These are phyloP conservation scores for Penicillium bovifimosum DNA, from an alignment of 495 filamentous ascomycete genomes.

Conservation along the genomic window DNA sequence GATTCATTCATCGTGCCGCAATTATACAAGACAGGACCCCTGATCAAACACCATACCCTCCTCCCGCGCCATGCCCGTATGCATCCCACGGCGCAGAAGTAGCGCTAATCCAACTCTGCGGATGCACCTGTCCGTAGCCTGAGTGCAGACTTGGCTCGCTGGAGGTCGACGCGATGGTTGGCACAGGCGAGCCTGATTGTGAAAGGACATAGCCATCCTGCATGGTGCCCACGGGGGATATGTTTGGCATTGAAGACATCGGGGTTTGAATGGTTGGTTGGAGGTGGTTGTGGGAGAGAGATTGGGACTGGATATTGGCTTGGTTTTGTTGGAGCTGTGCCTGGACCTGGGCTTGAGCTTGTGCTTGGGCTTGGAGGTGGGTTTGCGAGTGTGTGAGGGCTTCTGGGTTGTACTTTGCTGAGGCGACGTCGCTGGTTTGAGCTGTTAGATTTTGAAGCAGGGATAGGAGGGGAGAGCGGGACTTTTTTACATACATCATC, in stretches of 20 bases:
- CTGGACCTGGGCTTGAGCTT: conserved; percentile 2
- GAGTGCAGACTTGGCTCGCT: conserved; percentile 22
- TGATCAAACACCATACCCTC: conserved; percentile 15
- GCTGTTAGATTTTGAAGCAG: neutral
- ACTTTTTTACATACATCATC: conserved; percentile 28
- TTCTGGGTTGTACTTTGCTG: conserved; percentile 9
- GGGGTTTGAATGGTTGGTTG: conserved; percentile 7
- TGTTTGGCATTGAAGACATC: conserved; percentile 7
- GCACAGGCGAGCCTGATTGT: conserved; percentile 21
- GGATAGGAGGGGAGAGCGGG: neutral
- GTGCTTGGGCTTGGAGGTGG: conserved; percentile 1
- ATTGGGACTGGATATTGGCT: neutral
- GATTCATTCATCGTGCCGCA: neutral
- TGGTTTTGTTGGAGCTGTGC: neutral
- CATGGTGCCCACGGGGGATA: conserved; percentile 11
- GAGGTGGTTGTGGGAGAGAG: neutral
- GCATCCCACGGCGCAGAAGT: conserved; percentile 34
- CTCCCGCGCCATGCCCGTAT: conserved; percentile 13
- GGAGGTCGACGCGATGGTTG: conserved; percentile 19
- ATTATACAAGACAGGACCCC: neutral
- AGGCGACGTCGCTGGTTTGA: conserved; percentile 11
- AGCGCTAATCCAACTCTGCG: conserved; percentile 35
- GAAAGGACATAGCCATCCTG: conserved; percentile 17
- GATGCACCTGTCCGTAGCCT: conserved; percentile 27
- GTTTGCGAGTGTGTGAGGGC: conserved; percentile 10